These are phyloP conservation scores for Beta macrorhiza DNA, from an alignment of 179 eudicot genomes.

Conservation along the genomic window DNA sequence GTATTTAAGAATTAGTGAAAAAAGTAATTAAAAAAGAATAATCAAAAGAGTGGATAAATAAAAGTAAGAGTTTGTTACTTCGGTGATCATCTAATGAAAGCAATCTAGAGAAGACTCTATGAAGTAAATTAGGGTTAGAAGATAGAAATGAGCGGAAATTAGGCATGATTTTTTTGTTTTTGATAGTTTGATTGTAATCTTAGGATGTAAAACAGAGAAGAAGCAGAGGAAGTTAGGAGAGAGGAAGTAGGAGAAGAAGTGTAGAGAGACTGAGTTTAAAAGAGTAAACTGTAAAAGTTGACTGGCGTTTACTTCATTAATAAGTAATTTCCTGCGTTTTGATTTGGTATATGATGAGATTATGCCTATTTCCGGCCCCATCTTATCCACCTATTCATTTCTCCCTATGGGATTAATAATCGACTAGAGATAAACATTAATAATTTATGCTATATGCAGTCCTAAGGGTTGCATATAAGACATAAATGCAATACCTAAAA, in stretches of 20 bases:
- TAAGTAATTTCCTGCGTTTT: background rate
- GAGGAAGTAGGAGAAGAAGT: background rate
- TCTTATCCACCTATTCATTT: too few species aligned
- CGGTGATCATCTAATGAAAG: background rate
- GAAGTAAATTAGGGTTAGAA: background rate
- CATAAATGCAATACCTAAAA: too few species aligned
- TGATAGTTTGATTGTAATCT: background rate
- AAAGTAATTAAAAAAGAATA: background rate
- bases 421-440: too few species aligned
- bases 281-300: background rate
- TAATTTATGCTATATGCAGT: too few species aligned
- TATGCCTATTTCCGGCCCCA: too few species aligned
- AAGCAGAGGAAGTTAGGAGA: background rate
- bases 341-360: background rate
- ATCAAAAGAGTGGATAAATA: background rate
- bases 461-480: too few species aligned
- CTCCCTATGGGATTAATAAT: too few species aligned
- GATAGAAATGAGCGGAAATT: background rate
- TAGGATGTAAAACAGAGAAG: background rate
- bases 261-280: background rate
- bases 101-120: background rate
- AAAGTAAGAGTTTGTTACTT: background rate
- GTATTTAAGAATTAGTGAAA: background rate
- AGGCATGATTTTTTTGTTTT: background rate
- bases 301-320: slow-evolving; percentile 8